phyloP scores from a whole-genome alignment of 805 yeast genomes.

The Helenozyma rhizophorensis region DNA sequence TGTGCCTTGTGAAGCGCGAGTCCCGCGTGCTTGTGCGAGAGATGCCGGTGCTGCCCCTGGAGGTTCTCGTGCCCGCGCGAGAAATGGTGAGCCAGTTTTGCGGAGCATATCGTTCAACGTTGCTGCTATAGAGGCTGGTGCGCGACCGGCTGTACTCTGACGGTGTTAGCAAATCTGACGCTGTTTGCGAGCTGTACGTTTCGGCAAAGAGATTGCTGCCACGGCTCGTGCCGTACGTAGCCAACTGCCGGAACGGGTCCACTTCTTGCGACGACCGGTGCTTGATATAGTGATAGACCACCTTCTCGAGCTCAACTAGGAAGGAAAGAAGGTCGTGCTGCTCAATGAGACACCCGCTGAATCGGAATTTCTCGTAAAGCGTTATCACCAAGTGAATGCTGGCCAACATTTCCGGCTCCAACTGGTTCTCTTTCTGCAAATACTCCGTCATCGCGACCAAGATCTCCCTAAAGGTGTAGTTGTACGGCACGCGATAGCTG shows the following conservation, averaged over 20 bases:
- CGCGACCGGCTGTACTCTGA: no score
- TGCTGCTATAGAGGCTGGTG: no score
- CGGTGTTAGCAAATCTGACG: no score
- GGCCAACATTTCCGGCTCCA: constrained; percentile 10
- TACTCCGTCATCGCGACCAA: constrained; percentile 29
- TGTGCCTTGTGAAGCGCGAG: neutral
- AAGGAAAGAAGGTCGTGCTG: constrained; percentile 58
- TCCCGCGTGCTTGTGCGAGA: no score
- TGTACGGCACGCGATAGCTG: constrained; percentile 31
- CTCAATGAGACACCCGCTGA: constrained; percentile 56
- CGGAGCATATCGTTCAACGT: no score
- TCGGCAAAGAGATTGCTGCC: neutral
- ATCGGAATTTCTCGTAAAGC: constrained; percentile 65
- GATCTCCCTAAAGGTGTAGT: constrained; percentile 40
- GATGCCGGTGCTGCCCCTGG: no score
- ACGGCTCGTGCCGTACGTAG: neutral
- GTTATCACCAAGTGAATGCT: constrained; percentile 26
- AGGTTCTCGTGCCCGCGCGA: neutral
- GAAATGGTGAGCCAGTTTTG: neutral
- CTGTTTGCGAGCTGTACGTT: constrained; percentile 2
- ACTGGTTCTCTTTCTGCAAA: constrained; percentile 6
- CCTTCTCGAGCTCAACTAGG: constrained; percentile 33
- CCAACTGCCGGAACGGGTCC: neutral
- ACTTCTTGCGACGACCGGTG: no score
- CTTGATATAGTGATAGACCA: constrained; percentile 6